Percentiles rank a stretch among this genome's conserved stretches.
Evolutionary conservation across 116 monocot species (phyloP).

Genomic region (Papilionanthe hybrid): DNA sequence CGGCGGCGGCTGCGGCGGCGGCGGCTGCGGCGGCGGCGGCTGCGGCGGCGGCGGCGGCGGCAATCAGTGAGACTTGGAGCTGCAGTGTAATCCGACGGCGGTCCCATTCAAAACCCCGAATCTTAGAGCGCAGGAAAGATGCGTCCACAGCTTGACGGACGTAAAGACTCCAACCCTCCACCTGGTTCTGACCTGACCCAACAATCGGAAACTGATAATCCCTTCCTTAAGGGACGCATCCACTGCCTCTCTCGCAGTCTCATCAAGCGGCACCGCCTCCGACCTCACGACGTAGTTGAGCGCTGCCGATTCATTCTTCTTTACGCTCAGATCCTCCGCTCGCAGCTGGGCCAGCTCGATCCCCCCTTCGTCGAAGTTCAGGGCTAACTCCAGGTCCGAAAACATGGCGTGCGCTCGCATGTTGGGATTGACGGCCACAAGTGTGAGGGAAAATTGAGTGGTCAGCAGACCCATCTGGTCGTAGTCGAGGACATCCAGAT

Average conservation of each 20-base stretch:
- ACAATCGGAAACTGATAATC: constrained; percentile 28
- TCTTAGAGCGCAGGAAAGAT: constrained; percentile 40
- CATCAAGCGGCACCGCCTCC: constrained; percentile 34
- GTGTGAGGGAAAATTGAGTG: constrained; percentile 10
- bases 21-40: no score
- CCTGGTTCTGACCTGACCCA: constrained; percentile 45
- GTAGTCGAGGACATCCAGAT: constrained; percentile 28
- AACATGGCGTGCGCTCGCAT: constrained; percentile 33
- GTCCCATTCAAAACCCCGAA: constrained; percentile 42
- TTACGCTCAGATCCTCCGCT: constrained; percentile 41
- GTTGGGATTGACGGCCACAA: constrained; percentile 40
- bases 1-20: no score
- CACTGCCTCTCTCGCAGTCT: constrained; percentile 32
- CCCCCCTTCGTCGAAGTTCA: constrained; percentile 27
- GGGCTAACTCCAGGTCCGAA: constrained; percentile 23
- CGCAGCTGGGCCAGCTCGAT: constrained; percentile 37
- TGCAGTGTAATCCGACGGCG: constrained; percentile 33
- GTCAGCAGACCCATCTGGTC: constrained; percentile 32
- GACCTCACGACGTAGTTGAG: constrained; percentile 47
- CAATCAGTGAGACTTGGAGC: constrained; percentile 19
- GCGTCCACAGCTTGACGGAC: constrained; percentile 38
- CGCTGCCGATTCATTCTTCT: constrained; percentile 37
- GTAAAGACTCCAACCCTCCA: constrained; percentile 55
- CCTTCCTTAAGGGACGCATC: constrained; percentile 38
- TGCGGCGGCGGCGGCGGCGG: no score